phyloP scores from a whole-genome alignment of 2,329 filamentous ascomycete genomes.

The Penicillium concentricum region DNA sequence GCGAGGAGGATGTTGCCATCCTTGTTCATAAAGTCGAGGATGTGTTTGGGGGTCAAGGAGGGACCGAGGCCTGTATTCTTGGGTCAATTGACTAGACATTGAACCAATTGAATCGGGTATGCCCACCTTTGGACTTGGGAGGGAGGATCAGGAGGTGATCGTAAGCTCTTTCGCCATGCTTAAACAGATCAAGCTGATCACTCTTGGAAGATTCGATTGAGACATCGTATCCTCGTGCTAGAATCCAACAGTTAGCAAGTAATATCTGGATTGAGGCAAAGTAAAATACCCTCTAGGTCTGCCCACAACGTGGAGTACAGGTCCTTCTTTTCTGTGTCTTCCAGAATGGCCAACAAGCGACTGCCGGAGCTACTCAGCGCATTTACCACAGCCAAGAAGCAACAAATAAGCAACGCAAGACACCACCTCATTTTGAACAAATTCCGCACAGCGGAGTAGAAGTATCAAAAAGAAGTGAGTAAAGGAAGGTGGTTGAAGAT shows the following conservation, averaged over 20 bases:
- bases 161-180: conserved; percentile 81
- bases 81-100: conserved; percentile 25
- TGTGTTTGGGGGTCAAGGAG: conserved; percentile 76
- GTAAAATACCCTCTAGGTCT: conserved; percentile 47
- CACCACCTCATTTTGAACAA: conserved; percentile 68
- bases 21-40: conserved; percentile 88
- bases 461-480: conserved; percentile 15
- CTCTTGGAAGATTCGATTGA: conserved; percentile 81
- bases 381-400: conserved; percentile 54
- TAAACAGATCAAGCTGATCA: conserved; percentile 73
- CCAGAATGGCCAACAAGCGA: conserved; percentile 80
- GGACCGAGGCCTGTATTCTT: conserved; percentile 71
- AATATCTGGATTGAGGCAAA: not conserved
- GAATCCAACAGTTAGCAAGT: conserved; percentile 12
- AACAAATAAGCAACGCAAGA: conserved; percentile 67
- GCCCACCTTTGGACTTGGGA: conserved; percentile 78
- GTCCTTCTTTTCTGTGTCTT: conserved; percentile 76
- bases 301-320: conserved; percentile 74
- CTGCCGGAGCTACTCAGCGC: conserved; percentile 77
- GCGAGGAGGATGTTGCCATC: conserved; percentile 88
- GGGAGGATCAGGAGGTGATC: conserved; percentile 91
- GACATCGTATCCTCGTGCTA: conserved; percentile 80
- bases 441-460: conserved; percentile 36
- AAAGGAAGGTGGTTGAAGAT: conserved; percentile 16
- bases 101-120: not conserved